phyloP scores from a whole-genome alignment of 2,329 filamentous ascomycete genomes.

The Aspergillus luchuensis region DNA sequence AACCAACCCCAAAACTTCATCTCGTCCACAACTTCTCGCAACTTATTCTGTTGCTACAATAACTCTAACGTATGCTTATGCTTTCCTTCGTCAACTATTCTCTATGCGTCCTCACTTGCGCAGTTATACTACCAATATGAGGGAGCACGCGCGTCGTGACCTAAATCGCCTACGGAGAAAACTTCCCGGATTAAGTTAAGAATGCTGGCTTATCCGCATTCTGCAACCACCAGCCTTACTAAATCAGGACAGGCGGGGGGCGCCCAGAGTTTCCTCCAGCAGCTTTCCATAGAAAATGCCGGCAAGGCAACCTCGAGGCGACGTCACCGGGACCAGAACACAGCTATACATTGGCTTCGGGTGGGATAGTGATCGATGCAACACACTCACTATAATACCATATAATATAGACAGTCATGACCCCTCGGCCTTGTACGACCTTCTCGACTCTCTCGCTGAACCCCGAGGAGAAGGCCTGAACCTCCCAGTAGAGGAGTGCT shows the following conservation, averaged over 20 bases:
- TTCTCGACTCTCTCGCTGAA: background rate
- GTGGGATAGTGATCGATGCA: background rate
- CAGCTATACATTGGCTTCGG: background rate
- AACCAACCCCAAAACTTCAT: too few species aligned
- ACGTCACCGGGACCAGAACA: background rate
- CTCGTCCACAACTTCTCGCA: too few species aligned
- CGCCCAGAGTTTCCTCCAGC: background rate
- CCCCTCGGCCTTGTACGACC: background rate
- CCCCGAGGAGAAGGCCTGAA: background rate
- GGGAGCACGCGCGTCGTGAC: too few species aligned
- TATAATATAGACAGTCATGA: background rate
- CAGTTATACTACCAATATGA: too few species aligned
- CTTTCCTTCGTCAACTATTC: too few species aligned
- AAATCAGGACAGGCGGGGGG: background rate
- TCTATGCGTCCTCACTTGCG: too few species aligned
- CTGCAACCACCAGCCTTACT: background rate
- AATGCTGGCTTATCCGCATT: background rate
- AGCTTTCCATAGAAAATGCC: background rate
- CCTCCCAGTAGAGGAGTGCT: background rate
- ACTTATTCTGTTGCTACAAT: too few species aligned
- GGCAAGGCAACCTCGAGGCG: background rate
- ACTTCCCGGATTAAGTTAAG: background rate
- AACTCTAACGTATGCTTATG: too few species aligned
- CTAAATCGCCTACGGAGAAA: background rate
- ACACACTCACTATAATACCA: background rate